Percentiles rank a stretch among this genome's conserved stretches.
phyloP scores from a whole-genome alignment of 2,329 filamentous ascomycete genomes.

The Scedosporium boydii region DNA sequence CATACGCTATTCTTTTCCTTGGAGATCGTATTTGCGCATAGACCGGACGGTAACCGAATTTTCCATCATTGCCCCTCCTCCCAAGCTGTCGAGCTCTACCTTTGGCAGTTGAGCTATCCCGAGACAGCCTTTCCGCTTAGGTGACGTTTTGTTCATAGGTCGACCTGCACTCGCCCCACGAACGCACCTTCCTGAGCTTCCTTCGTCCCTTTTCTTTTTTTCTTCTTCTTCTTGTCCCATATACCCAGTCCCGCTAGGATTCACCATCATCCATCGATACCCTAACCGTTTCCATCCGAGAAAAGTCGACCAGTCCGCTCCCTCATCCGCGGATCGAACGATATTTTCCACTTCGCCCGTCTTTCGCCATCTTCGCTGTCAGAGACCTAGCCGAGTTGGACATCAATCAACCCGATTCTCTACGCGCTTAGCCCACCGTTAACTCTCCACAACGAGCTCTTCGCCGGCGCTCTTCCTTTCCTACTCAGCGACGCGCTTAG shows the following conservation, averaged over 20 bases:
- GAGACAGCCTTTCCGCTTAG: background rate
- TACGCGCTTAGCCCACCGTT: background rate
- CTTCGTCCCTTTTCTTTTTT: background rate
- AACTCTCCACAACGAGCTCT: background rate
- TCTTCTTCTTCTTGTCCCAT: background rate
- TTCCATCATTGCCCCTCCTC: background rate
- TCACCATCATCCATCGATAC: constrained; percentile 1
- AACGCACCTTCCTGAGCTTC: constrained; percentile 1
- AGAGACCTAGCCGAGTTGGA: background rate
- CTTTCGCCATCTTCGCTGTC: background rate
- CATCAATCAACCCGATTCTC: background rate
- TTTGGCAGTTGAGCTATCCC: background rate
- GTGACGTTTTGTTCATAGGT: constrained; percentile 24
- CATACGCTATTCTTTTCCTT: background rate
- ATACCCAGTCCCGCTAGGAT: background rate
- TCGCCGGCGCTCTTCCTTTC: background rate
- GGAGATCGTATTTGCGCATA: background rate
- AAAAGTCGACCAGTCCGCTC: background rate
- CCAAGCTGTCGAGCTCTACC: background rate
- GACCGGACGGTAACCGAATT: background rate
- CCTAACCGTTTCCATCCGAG: background rate
- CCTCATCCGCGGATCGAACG: background rate
- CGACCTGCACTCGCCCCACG: constrained; percentile 30
- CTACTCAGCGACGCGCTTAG: background rate
- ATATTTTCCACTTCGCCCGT: background rate